These are phyloP conservation scores for Boletus rufocinnamomeus DNA, from an alignment of 768 basidiomycete species.

Conservation along the genomic window DNA sequence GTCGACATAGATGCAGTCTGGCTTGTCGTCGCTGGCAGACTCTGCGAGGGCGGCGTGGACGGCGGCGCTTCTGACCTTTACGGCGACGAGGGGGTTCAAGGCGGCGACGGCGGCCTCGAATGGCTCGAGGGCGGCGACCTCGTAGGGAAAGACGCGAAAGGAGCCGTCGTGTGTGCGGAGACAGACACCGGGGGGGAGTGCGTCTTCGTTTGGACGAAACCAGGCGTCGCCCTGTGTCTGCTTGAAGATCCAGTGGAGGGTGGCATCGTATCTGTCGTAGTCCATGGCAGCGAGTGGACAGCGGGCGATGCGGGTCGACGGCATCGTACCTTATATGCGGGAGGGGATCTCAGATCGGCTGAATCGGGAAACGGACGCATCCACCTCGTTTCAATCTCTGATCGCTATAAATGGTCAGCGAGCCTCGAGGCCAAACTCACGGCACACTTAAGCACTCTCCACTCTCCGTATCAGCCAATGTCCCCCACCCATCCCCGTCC, in stretches of 20 bases:
- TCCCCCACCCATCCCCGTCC: constrained; percentile 13
- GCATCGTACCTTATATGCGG: constrained; percentile 8
- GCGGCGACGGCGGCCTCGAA: constrained; percentile 55
- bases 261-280: constrained; percentile 38
- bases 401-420: neutral
- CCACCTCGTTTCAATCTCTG: neutral
- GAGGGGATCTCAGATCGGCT: constrained; percentile 18
- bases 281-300: constrained; percentile 26
- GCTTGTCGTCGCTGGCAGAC: constrained; percentile 26
- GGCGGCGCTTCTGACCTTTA: constrained; percentile 52
- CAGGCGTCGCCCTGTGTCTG: constrained; percentile 49
- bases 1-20: constrained; percentile 46
- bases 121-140: constrained; percentile 51
- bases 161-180: constrained; percentile 49
- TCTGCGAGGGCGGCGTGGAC: constrained; percentile 55
- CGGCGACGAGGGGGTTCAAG: constrained; percentile 57
- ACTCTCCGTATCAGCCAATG: no score
- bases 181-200: constrained; percentile 49
- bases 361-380: constrained; percentile 3
- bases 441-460: no score
- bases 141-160: constrained; percentile 58
- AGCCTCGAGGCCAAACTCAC: no score
- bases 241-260: constrained; percentile 33
- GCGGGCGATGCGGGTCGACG: neutral
- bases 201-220: constrained; percentile 53